These are phyloP conservation scores for Pythium chondricola DNA, from an alignment of 352 stramenopile species.

Conservation along the genomic window DNA sequence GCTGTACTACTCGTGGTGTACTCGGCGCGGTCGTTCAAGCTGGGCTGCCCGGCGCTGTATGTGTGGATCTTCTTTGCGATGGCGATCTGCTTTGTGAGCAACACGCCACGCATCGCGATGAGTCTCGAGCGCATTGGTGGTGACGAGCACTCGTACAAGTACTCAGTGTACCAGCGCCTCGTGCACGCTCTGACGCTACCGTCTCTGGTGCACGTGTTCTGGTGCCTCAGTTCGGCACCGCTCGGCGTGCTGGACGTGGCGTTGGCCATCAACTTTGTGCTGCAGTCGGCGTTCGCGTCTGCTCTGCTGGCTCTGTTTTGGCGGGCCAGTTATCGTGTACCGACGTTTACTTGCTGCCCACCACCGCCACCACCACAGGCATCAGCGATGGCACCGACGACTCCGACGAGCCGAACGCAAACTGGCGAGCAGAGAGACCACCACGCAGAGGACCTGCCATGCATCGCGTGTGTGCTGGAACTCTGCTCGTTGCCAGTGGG, in stretches of 20 bases:
- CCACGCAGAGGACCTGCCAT: slow-evolving; percentile 1
- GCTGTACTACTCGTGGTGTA: slow-evolving; percentile 27
- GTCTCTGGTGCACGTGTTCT: slow-evolving; percentile 32
- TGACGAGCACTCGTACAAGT: slow-evolving; percentile 21
- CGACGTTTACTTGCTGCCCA: slow-evolving; percentile 16
- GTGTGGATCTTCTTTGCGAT: slow-evolving; percentile 28
- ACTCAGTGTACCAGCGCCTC: slow-evolving; percentile 36
- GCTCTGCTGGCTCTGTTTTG: slow-evolving; percentile 31
- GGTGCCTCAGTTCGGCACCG: slow-evolving; percentile 21
- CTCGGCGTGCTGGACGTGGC: slow-evolving; percentile 17
- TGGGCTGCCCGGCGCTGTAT: slow-evolving; percentile 28
- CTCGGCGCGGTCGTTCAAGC: slow-evolving; percentile 24
- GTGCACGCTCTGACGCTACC: slow-evolving; percentile 35
- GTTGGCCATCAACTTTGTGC: slow-evolving; percentile 24
- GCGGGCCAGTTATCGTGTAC: slow-evolving; percentile 29
- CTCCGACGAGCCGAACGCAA: too few relatives aligned
- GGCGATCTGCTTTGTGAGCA: slow-evolving; percentile 38
- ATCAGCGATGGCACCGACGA: background rate
- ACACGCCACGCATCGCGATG: slow-evolving; percentile 32
- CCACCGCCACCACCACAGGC: background rate
- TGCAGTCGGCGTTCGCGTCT: slow-evolving; percentile 18
- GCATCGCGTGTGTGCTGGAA: slow-evolving; percentile 27
- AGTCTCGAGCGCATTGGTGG: slow-evolving; percentile 27
- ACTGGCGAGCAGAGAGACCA: too few relatives aligned
- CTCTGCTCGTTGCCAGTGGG: slow-evolving; percentile 18